Base-by-base conservation (phyloP, 148 eudicot species). In the Vaccinium myrtillus region DNA sequence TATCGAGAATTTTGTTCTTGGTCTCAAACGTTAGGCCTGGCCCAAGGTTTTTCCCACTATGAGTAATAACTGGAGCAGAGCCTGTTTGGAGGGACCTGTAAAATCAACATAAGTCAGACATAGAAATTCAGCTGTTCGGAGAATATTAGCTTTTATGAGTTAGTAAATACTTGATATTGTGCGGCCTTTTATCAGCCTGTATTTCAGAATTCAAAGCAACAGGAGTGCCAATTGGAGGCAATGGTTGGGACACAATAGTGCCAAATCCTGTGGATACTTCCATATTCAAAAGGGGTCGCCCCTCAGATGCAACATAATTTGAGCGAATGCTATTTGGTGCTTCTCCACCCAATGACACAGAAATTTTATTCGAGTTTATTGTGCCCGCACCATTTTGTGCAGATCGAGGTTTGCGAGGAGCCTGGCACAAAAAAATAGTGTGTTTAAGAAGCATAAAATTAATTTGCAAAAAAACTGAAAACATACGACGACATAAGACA, bases 151-250 rank as follows among this genome's bases (percentile, higher is more conserved):
- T 8, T 61, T 14, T 78, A 77, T 79, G 54, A 74, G 53, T 48
- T 13, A 76, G 79, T 5, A 69, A 86, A 63, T 93, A 95, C 99
- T 91, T 97, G 82, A 83, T 84, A 78, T 81, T 84, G 48, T 85
- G 87, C 23, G 91, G 83, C 78, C 82, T 91, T 83, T 83, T 85
- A 69, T 86, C 91, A 83, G 88, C 82, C 78, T 88, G 93, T 74
- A 75, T 49, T 85, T 92, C 95, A 86, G 93, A 32, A 85, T 79
- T 86, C 67, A 87, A 65, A 70, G 94, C 67, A 73, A 73, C 77
- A 73, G 94, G 91, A 77, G 95, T 92, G 84, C 99, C 98, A 82
- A 93, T 91, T 59, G 95, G 93, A 85, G 95, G 90, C 84, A 93
- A 82, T 80, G 91, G 90, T 61, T 90, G 93, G 83, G 94, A 89